Conservation (phyloP, 1,139 yeast genomes). For the Debaryomyces udenii region DNA sequence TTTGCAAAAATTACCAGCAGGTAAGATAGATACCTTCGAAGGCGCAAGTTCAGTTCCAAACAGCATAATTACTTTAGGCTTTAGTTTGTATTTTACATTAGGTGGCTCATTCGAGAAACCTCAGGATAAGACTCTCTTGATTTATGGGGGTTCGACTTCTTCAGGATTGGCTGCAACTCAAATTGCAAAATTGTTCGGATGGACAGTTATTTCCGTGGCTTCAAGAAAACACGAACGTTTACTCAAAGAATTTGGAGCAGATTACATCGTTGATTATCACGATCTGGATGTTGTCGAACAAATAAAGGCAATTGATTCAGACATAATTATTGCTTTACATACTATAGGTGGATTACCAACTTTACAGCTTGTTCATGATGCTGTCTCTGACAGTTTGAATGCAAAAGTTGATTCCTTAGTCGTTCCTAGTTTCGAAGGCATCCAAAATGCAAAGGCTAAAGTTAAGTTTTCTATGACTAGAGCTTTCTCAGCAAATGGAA, state of each 20-base stretch:
- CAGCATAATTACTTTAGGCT: conserved; percentile 1
- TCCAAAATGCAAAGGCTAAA: conserved; percentile 3
- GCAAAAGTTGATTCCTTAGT: background rate
- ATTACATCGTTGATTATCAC: conserved; percentile 56
- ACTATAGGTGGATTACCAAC: conserved; percentile 3
- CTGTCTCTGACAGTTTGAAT: background rate
- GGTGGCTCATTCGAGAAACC: conserved; percentile 9
- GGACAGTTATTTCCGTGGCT: conserved; percentile 55
- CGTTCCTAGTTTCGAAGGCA: background rate
- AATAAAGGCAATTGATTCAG: conserved; percentile 28
- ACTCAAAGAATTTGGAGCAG: conserved; percentile 55
- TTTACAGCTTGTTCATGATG: conserved; percentile 1
- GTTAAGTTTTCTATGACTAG: conserved; percentile 5
- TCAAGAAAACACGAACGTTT: conserved; percentile 41
- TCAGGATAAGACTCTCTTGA: conserved; percentile 30
- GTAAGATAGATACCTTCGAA: conserved; percentile 4
- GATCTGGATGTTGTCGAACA: conserved; percentile 51
- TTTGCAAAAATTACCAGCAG: background rate
- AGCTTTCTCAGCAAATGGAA: conserved; percentile 4
- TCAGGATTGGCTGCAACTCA: conserved; percentile 55
- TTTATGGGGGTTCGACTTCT: conserved; percentile 63
- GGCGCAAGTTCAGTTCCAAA: conserved; percentile 1
- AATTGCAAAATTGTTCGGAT: conserved; percentile 50
- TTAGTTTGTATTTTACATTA: conserved; percentile 7
- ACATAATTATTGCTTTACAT: conserved; percentile 8